Base-by-base conservation (phyloP, 495 filamentous ascomycete species). In the Neohortaea acidophila region DNA sequence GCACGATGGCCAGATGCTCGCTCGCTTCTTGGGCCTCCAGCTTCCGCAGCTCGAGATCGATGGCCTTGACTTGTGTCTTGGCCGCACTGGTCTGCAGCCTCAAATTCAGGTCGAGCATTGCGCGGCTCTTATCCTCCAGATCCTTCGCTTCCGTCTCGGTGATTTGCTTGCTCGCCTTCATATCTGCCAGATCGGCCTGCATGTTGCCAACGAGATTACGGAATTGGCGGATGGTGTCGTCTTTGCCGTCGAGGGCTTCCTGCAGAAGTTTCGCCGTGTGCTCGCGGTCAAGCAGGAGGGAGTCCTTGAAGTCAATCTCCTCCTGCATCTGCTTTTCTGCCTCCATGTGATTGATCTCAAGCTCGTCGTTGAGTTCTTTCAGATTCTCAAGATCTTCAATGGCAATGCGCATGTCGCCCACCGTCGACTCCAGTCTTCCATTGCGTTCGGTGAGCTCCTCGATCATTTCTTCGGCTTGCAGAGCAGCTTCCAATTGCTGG, bases 91-190 rank as follows among this genome's bases (percentile, higher is more conserved):
- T 69, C 49, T 92, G 86, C 23, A 97, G 72, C 51, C 89, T 86
- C 71, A 86, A 70, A 58, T 94, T 96, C 28, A 97, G 68, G 56
- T 97, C 85, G 70, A 91, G 77, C 83, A 96, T 92, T 15, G 84
- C 82, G 36, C 84, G 71, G 23, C 86, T 92, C 21, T 84, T 78
- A 41, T 69, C 77, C 26, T 72, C 80, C 15, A 94, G 69, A 45
- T 94, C 80, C 48, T 84, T 82, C 4, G 85, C 80, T 53, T 96
- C 87, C 3, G 78, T 77, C 52, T 97, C 91, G 0, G 85, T 84
- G 31, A 96, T 78, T 43, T 89, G 81, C 39, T 87, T 81, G 22
- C 82, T 85, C 10, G 85, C 80, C 33, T 79, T 72, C 72, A 93
- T 85, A 46, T 96, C 84, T 49, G 89, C 81, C 25, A 96, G 64